Evolutionary conservation across 331 rosid species (phyloP).

Genomic region (Pyracantha coccinea): DNA sequence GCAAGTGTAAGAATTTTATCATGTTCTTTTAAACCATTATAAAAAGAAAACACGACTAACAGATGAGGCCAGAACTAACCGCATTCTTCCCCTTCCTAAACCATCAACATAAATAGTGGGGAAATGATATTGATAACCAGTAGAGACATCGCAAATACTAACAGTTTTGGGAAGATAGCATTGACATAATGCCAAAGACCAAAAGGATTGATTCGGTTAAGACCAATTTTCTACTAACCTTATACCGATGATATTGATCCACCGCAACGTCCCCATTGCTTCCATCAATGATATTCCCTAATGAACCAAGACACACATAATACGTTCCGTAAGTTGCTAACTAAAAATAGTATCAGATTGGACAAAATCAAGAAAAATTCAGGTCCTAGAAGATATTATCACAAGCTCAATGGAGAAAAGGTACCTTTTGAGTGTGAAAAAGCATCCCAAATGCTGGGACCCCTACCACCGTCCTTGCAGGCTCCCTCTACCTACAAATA

Average conservation of each 20-base stretch:
- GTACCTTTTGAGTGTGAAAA: conserved; percentile 68
- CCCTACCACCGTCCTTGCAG: conserved; percentile 66
- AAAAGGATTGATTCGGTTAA: neutral
- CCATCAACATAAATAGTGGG: neutral
- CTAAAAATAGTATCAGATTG: neutral
- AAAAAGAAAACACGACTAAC: neutral
- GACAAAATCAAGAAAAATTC: neutral
- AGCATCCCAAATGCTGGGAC: conserved; percentile 90
- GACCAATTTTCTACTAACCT: conserved; percentile 36
- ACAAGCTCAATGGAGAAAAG: neutral
- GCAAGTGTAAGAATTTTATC: neutral
- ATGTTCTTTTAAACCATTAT: neutral
- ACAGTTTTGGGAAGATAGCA: neutral
- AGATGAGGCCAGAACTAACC: neutral
- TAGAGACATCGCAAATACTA: neutral
- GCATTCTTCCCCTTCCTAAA: neutral
- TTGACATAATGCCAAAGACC: neutral
- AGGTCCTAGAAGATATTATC: neutral
- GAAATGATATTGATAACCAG: neutral
- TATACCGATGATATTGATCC: conserved; percentile 79
- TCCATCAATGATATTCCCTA: conserved; percentile 64
- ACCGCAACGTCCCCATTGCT: conserved; percentile 88
- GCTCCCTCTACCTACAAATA: conserved; percentile 79
- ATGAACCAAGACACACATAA: conserved; percentile 11
- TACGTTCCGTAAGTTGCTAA: neutral